Evolutionary conservation across 805 yeast species (phyloP).

Genomic region (Scheffersomyces stipitis): DNA sequence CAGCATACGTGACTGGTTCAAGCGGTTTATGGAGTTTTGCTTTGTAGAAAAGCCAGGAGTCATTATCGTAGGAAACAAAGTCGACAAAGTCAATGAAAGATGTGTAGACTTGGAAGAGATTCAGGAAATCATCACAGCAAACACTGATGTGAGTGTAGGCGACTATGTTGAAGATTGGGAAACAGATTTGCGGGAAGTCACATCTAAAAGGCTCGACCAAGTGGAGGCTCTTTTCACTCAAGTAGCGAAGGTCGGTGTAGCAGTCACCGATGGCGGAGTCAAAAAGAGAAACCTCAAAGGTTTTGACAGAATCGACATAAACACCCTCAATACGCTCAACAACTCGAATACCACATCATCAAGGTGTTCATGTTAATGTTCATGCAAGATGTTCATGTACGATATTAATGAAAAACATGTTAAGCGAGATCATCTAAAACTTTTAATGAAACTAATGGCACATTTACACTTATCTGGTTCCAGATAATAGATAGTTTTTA

Average conservation of each 20-base stretch:
- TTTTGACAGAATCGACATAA: constrained; percentile 33
- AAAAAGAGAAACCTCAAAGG: constrained; percentile 19
- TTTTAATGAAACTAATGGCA: too few relatives aligned
- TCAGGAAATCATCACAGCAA: constrained; percentile 27
- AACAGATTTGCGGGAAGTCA: constrained; percentile 30
- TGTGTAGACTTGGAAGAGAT: constrained; percentile 38
- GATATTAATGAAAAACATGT: too few relatives aligned
- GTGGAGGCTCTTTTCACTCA: constrained; percentile 36
- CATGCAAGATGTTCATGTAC: too few relatives aligned
- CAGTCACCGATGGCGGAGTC: constrained; percentile 7
- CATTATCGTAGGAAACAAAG: constrained; percentile 54
- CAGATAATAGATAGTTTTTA: too few relatives aligned
- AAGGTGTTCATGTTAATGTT: constrained; percentile 20
- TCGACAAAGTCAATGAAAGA: constrained; percentile 36
- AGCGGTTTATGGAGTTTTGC: constrained; percentile 48
- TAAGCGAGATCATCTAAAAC: too few relatives aligned
- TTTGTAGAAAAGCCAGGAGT: constrained; percentile 48
- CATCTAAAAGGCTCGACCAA: constrained; percentile 27
- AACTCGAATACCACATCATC: constrained; percentile 5
- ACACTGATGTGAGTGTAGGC: constrained; percentile 18
- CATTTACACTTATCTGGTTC: too few relatives aligned
- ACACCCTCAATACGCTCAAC: too few relatives aligned
- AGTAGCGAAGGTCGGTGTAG: constrained; percentile 37
- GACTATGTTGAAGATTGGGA: constrained; percentile 34
- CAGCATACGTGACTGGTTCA: constrained; percentile 47